These are phyloP conservation scores for Lentinula sp. DNA, from an alignment of 768 basidiomycete species.

Conservation along the genomic window DNA sequence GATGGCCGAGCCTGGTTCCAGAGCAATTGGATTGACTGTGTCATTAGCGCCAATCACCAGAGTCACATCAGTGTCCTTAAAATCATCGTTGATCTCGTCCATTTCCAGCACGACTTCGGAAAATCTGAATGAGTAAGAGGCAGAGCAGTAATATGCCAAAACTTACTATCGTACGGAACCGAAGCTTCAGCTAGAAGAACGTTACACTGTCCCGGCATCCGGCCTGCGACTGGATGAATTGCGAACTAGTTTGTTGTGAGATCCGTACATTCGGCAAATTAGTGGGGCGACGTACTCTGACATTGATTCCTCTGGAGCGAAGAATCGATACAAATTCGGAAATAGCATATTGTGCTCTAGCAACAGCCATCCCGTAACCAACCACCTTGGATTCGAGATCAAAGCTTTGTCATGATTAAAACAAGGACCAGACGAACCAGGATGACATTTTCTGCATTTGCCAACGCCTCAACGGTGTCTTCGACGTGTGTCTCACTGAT, in stretches of 20 bases:
- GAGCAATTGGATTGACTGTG: slow-evolving; percentile 86
- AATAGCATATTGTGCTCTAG: slow-evolving; percentile 80
- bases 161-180: slow-evolving; percentile 82
- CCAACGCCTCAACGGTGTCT: slow-evolving; percentile 72
- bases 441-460: slow-evolving; percentile 80
- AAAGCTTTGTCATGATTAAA: not conserved
- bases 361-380: slow-evolving; percentile 90
- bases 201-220: slow-evolving; percentile 93
- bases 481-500: slow-evolving; percentile 76
- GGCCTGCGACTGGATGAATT: slow-evolving; percentile 86
- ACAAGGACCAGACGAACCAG: slow-evolving; percentile 35
- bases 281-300: slow-evolving; percentile 39
- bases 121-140: not conserved
- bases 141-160: not conserved
- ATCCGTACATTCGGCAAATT: not conserved
- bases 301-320: slow-evolving; percentile 67
- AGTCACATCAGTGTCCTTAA: slow-evolving; percentile 82
- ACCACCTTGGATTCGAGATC: slow-evolving; percentile 46
- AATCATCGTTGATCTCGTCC: slow-evolving; percentile 95
- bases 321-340: slow-evolving; percentile 73
- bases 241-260: slow-evolving; percentile 42
- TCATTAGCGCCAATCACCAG: slow-evolving; percentile 91
- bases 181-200: slow-evolving; percentile 88
- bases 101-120: slow-evolving; percentile 77
- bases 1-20: slow-evolving; percentile 82